These are phyloP conservation scores for Pichia sp. DNA, from an alignment of 1,139 yeast genomes.

Conservation along the genomic window DNA sequence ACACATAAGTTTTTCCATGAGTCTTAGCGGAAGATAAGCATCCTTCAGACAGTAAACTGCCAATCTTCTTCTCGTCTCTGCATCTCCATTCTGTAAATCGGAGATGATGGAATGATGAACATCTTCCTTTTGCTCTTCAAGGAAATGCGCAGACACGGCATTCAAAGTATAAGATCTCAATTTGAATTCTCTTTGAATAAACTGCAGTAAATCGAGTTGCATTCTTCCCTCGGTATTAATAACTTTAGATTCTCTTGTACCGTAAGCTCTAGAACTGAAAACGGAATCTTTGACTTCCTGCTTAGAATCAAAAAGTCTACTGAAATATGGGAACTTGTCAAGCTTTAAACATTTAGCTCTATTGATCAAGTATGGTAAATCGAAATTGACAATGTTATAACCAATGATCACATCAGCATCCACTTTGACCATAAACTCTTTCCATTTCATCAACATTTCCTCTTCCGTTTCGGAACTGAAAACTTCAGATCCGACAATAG, in stretches of 20 bases:
- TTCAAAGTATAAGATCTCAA: slow-evolving; percentile 90
- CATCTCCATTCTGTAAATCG: slow-evolving; percentile 84
- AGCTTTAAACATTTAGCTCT: slow-evolving; percentile 73
- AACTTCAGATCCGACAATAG: slow-evolving; percentile 91
- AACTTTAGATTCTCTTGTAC: slow-evolving; percentile 88
- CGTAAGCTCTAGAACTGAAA: slow-evolving; percentile 93
- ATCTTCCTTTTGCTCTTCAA: slow-evolving; percentile 96
- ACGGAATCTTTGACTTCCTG: slow-evolving; percentile 78
- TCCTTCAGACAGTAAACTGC: slow-evolving; percentile 98
- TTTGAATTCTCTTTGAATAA: slow-evolving; percentile 90
- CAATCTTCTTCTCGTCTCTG: slow-evolving; percentile 87
- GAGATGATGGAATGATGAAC: slow-evolving; percentile 97
- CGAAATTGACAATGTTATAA: slow-evolving; percentile 90
- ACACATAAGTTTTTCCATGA: slow-evolving; percentile 91
- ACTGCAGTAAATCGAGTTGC: slow-evolving; percentile 90
- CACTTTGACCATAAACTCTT: slow-evolving; percentile 68
- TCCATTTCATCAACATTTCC: slow-evolving; percentile 82
- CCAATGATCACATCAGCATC: slow-evolving; percentile 98
- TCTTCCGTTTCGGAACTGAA: slow-evolving; percentile 68
- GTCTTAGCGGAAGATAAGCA: slow-evolving; percentile 83
- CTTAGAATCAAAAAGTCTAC: slow-evolving; percentile 57
- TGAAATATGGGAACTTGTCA: slow-evolving; percentile 74
- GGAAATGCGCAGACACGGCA: slow-evolving; percentile 89
- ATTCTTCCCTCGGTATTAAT: slow-evolving; percentile 93
- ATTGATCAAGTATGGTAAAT: slow-evolving; percentile 85